These are phyloP conservation scores for Epichloe typhina DNA, from an alignment of 2,329 filamentous ascomycete species.

Conservation along the genomic window DNA sequence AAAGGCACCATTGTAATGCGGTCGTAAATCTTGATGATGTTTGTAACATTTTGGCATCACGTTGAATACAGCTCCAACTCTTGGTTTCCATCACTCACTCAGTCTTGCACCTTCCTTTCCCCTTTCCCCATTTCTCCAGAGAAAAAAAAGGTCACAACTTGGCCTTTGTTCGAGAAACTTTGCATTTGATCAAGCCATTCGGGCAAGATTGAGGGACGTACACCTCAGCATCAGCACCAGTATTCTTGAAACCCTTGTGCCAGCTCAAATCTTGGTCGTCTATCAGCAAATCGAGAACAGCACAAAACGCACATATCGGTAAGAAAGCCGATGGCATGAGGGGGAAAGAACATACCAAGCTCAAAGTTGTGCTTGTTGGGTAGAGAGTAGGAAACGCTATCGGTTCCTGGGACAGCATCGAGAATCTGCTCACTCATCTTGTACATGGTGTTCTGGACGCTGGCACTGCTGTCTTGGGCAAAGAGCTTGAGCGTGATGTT, in stretches of 20 bases:
- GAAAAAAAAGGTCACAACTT: background rate
- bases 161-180: slow-evolving; percentile 48
- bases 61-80: background rate
- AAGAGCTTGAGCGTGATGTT: slow-evolving; percentile 84
- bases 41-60: background rate
- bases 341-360: slow-evolving; percentile 51
- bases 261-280: slow-evolving; percentile 64
- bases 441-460: slow-evolving; percentile 97
- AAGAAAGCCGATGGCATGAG: background rate
- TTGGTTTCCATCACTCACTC: background rate
- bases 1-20: background rate
- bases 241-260: slow-evolving; percentile 94
- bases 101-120: background rate
- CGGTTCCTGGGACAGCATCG: slow-evolving; percentile 55
- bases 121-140: background rate
- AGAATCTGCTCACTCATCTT: slow-evolving; percentile 91
- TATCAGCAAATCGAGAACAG: background rate
- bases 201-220: slow-evolving; percentile 87
- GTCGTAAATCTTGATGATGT: background rate
- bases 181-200: slow-evolving; percentile 92
- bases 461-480: slow-evolving; percentile 78
- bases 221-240: slow-evolving; percentile 87
- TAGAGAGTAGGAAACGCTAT: slow-evolving; percentile 66
- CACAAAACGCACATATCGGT: background rate
- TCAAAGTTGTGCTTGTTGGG: slow-evolving; percentile 99